Evolutionary conservation across 192 early-diverging fungal species (phyloP), one percentile per base, ranked within the genome.

Genomic region (Entrophospora sp.): DNA sequence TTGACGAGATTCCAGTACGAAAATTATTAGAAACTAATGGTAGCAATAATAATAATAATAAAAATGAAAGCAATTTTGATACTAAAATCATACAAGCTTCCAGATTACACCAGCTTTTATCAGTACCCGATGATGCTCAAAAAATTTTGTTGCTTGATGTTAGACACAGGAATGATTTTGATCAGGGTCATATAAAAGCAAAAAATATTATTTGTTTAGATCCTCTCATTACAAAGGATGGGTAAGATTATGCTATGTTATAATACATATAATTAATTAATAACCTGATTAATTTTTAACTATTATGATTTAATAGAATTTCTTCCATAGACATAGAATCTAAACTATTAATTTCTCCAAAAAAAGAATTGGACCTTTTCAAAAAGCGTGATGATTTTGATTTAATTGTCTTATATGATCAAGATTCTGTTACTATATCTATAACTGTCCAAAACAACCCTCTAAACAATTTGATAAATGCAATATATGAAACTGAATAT

Each of bases 351-450:
- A 14, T 55, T 30, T 66, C 49, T n/a, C 73, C 85, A 1, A 76
- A 80, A 14, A 65, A 74, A 31, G 87, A 88, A 52, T 80, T 80
- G n/a, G 34, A 68, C 14, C 67, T 90, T 37, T 95, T 97, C 71
- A 66, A 73, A 1, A 68, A 68, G 25, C 79, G 92, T 5, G 52
- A 84, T 37, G 63, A 75, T 16, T 90, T 89, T 64, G 88, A 92
- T 60, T 44, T 93, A 2, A 72, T 96, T 5, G 82, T 94, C 8
- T 85, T 83, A 56, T 81, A 87, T 44, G 87, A 89, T 63, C 81
- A 85, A 40, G 72, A 64, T 27, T 86, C 86, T 14, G 74, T 74
- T n/a, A 52, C 69, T n/a, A 52, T 65, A 12, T 58, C 69, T 62
- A 27, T 64, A 27, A 16, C 51, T 1, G 13, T 18, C 34, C 43